Evolutionary conservation across 208 protist genomes (phyloP).

Genomic region (Vickermania ingenoplastis): DNA sequence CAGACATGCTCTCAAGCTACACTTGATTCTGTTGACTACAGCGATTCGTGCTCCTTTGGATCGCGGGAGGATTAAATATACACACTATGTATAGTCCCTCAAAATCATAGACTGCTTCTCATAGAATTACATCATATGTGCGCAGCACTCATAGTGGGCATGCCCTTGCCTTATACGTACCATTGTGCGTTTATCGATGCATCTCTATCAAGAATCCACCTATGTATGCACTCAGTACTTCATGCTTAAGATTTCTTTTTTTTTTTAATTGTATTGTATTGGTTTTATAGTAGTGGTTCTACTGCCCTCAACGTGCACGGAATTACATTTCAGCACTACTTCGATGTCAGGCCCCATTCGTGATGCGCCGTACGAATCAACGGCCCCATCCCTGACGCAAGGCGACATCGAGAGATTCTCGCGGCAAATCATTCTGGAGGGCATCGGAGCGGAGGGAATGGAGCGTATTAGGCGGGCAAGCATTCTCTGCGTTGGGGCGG

Average conservation of each 20-base stretch:
- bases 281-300: no score
- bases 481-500: slow-evolving; percentile 89
- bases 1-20: slow-evolving; percentile 7
- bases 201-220: not conserved
- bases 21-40: slow-evolving; percentile 1
- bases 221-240: not conserved
- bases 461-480: slow-evolving; percentile 30
- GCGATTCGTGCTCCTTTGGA: no score
- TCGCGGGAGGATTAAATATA: no score
- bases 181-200: not conserved
- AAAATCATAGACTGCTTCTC: no score
- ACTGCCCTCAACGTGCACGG: no score
- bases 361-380: slow-evolving; percentile 12
- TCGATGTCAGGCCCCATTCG: no score
- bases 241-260: not conserved
- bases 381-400: slow-evolving; percentile 27
- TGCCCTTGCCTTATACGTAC: no score
- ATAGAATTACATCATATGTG: slow-evolving; percentile 1
- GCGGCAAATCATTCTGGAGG: slow-evolving; percentile 82
- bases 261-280: no score
- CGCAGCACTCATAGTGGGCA: slow-evolving; percentile 22
- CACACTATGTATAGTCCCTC: no score
- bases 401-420: slow-evolving; percentile 81
- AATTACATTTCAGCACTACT: no score
- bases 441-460: slow-evolving; percentile 73